Evolutionary conservation across 495 filamentous ascomycete species (phyloP).

Genomic region (Talaromyces ruber): DNA sequence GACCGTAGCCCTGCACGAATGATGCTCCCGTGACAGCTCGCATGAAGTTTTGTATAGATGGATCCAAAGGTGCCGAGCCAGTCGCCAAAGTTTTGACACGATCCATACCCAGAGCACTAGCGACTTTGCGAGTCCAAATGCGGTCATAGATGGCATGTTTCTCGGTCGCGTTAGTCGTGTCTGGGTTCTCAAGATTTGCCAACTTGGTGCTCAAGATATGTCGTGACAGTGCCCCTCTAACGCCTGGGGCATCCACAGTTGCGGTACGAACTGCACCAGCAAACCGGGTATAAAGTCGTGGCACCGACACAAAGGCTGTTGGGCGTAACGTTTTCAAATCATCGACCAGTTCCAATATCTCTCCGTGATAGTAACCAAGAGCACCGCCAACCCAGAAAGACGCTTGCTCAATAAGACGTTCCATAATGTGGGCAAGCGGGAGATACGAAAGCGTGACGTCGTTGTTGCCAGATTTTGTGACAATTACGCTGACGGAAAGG

Average conservation of each 20-base stretch:
- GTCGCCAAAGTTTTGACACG: conserved; percentile 66
- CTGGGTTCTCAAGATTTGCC: conserved; percentile 62
- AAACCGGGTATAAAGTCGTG: conserved; percentile 89
- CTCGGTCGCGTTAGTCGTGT: conserved; percentile 63
- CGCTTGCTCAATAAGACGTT: conserved; percentile 71
- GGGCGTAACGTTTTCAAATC: conserved; percentile 84
- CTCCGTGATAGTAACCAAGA: conserved; percentile 94
- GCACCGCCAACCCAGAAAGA: conserved; percentile 61
- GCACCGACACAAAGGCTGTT: conserved; percentile 79
- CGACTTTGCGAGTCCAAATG: conserved; percentile 86
- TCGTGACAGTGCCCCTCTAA: conserved; percentile 75
- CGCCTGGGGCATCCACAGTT: conserved; percentile 68
- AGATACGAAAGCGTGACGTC: conserved; percentile 79
- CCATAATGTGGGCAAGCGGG: conserved; percentile 90
- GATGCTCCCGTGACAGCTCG: conserved; percentile 72
- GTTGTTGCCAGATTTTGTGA: conserved; percentile 35
- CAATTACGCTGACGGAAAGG: conserved; percentile 46
- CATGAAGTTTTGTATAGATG: conserved; percentile 79
- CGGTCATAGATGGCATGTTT: conserved; percentile 83
- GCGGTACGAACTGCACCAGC: conserved; percentile 67
- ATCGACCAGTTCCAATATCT: conserved; percentile 79
- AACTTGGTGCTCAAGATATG: conserved; percentile 73
- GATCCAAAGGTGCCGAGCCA: conserved; percentile 87
- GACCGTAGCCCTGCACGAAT: conserved; percentile 84
- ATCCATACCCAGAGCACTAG: conserved; percentile 72